phyloP scores from a whole-genome alignment of 2,329 filamentous ascomycete genomes.

The Huntiella bhutanensis region DNA sequence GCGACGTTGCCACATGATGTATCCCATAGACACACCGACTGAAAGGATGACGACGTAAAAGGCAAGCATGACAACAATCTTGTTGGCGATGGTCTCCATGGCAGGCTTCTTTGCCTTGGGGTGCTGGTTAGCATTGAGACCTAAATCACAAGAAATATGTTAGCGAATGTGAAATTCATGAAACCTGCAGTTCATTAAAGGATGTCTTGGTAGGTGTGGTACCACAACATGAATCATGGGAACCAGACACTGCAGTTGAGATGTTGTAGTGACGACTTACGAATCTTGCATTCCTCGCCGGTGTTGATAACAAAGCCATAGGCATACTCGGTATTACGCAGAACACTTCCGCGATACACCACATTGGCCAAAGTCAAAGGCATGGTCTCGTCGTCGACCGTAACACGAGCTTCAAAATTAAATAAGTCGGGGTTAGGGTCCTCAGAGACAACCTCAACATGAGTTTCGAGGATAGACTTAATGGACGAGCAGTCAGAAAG shows the following conservation, averaged over 20 bases:
- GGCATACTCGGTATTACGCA: constrained; percentile 60
- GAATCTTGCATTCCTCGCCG: constrained; percentile 78
- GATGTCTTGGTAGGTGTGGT: not conserved
- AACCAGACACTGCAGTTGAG: not conserved
- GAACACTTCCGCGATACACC: constrained; percentile 66
- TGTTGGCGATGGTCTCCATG: constrained; percentile 58
- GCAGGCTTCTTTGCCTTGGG: constrained; percentile 67
- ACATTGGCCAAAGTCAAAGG: constrained; percentile 69
- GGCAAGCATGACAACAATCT: constrained; percentile 64
- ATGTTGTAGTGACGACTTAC: constrained; percentile 17
- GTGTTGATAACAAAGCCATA: constrained; percentile 74
- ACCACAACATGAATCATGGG: not conserved
- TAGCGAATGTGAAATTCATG: not conserved
- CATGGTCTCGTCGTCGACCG: constrained; percentile 33
- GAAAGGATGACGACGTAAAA: constrained; percentile 62
- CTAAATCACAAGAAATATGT: constrained; percentile 5
- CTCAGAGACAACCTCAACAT: constrained; percentile 50
- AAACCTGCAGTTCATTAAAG: not conserved
- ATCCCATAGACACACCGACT: constrained; percentile 65
- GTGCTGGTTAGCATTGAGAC: constrained; percentile 77
- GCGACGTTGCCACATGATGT: constrained; percentile 52
- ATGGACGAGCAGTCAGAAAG: constrained; percentile 39
- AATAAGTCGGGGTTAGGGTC: constrained; percentile 64
- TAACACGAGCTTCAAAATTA: constrained; percentile 53
- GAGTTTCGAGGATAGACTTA: constrained; percentile 31